A percentile compares a stretch with the other conserved stretches of the same genome.
These are phyloP conservation scores for Gloeophyllum trabeum DNA, from an alignment of 768 basidiomycete genomes.

Conservation along the genomic window DNA sequence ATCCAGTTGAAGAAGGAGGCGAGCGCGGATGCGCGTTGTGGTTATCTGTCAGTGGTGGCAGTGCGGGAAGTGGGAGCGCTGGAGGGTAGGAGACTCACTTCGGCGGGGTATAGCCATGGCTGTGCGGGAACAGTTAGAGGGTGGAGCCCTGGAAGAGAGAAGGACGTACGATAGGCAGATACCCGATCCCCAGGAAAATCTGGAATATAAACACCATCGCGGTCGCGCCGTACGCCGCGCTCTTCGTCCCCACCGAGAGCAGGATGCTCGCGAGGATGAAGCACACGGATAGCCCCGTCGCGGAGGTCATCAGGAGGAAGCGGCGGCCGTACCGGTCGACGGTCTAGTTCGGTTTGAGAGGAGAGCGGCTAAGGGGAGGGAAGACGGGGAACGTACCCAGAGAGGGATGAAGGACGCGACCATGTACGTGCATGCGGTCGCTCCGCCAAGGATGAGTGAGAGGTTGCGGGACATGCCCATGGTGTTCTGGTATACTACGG, in stretches of 20 bases:
- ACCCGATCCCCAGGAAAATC: constrained; percentile 28
- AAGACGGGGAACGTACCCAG: constrained; percentile 18
- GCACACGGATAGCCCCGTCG: constrained; percentile 24
- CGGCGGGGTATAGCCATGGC: constrained; percentile 26
- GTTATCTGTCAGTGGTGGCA: constrained; percentile 25
- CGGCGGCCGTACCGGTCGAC: constrained; percentile 29
- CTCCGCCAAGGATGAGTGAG: constrained; percentile 27
- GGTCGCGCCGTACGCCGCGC: constrained; percentile 24
- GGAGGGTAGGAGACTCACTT: constrained; percentile 7
- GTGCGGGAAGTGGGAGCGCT: constrained; percentile 12
- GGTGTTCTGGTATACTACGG: constrained; percentile 29
- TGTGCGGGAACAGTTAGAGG: no score
- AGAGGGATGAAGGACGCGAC: constrained; percentile 29
- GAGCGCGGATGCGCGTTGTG: constrained; percentile 22
- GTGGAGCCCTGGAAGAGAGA: no score
- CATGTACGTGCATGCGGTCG: constrained; percentile 27
- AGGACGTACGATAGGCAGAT: constrained; percentile 22
- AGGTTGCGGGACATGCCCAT: constrained; percentile 28
- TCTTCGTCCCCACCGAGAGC: constrained; percentile 21
- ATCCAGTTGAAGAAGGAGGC: constrained; percentile 15
- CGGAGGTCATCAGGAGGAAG: constrained; percentile 24
- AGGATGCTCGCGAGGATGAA: constrained; percentile 24
- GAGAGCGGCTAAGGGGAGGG: no score
- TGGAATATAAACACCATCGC: constrained; percentile 31
- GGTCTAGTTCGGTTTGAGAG: constrained; percentile 15